Evolutionary conservation across 2,329 filamentous ascomycete genomes (phyloP).

Genomic region (Diaporthe sp.): DNA sequence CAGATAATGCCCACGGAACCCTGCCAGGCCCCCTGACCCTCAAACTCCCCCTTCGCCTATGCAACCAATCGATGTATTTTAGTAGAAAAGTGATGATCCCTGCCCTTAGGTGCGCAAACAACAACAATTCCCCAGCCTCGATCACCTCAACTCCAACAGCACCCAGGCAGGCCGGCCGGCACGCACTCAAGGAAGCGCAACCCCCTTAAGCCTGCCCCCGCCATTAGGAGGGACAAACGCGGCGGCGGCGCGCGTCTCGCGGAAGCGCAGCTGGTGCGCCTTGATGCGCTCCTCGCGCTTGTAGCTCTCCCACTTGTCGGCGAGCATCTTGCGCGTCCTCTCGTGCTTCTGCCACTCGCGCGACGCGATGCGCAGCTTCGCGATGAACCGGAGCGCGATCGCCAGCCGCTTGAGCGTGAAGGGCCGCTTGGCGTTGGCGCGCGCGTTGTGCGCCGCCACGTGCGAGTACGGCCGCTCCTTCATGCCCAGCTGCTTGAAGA

Average conservation of each 20-base stretch:
- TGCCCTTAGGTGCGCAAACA: not conserved
- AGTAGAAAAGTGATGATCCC: not conserved
- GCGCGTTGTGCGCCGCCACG: slow-evolving; percentile 22
- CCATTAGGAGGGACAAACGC: slow-evolving; percentile 7
- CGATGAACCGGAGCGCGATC: slow-evolving; percentile 64
- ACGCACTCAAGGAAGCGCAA: slow-evolving; percentile 6
- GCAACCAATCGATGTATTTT: slow-evolving; percentile 10
- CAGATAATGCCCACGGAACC: slow-evolving; percentile 14
- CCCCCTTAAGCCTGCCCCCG: slow-evolving; percentile 20
- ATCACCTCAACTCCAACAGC: not conserved
- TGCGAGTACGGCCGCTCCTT: slow-evolving; percentile 44
- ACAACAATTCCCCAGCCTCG: not conserved
- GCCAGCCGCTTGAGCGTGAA: slow-evolving; percentile 59
- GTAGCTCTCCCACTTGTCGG: slow-evolving; percentile 61
- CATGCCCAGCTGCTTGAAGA: slow-evolving; percentile 72
- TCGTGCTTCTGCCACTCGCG: slow-evolving; percentile 65
- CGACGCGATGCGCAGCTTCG: slow-evolving; percentile 62
- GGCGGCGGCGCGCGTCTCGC: slow-evolving; percentile 19
- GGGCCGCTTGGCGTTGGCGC: slow-evolving; percentile 47
- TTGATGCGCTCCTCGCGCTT: slow-evolving; percentile 58
- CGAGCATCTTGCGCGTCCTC: slow-evolving; percentile 60
- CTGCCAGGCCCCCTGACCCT: not conserved
- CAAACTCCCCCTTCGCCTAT: slow-evolving; percentile 20
- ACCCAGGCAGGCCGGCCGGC: no score
- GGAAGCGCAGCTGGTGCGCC: slow-evolving; percentile 42